Percentiles rank a stretch among this genome's conserved stretches.
These are phyloP conservation scores for Truncatella angustata DNA, from an alignment of 2,329 filamentous ascomycete species.

Conservation along the genomic window DNA sequence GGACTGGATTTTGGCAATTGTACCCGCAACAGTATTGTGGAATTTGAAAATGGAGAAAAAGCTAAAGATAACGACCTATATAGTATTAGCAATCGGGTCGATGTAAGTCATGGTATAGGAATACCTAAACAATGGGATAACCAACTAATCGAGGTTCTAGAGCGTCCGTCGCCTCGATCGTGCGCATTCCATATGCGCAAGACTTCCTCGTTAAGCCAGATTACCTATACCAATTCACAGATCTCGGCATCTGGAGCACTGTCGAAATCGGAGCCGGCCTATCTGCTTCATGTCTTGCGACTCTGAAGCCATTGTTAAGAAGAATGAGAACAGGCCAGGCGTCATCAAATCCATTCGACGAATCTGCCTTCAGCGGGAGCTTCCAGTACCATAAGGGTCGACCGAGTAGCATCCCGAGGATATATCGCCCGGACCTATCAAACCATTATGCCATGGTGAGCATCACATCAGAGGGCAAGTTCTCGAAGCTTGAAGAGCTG, in stretches of 20 bases:
- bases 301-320: conserved; percentile 11
- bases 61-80: conserved; percentile 9
- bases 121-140: background rate
- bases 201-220: conserved; percentile 9
- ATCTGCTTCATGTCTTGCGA: conserved; percentile 10
- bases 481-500: background rate
- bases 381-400: background rate
- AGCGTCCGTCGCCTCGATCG: conserved; percentile 12
- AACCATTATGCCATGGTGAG: conserved; percentile 4
- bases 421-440: background rate
- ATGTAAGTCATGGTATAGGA: conserved; percentile 1
- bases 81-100: conserved; percentile 10
- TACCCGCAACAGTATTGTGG: conserved; percentile 10
- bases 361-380: background rate
- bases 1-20: conserved; percentile 9
- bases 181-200: conserved; percentile 12
- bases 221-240: conserved; percentile 12
- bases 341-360: background rate
- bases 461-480: conserved; percentile 7
- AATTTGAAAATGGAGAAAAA: conserved; percentile 9
- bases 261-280: conserved; percentile 10
- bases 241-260: conserved; percentile 11
- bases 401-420: background rate
- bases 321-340: background rate
- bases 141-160: background rate